Evolutionary conservation across 176 grass and related monocot species (phyloP).

Genomic region (Ananas comosus): DNA sequence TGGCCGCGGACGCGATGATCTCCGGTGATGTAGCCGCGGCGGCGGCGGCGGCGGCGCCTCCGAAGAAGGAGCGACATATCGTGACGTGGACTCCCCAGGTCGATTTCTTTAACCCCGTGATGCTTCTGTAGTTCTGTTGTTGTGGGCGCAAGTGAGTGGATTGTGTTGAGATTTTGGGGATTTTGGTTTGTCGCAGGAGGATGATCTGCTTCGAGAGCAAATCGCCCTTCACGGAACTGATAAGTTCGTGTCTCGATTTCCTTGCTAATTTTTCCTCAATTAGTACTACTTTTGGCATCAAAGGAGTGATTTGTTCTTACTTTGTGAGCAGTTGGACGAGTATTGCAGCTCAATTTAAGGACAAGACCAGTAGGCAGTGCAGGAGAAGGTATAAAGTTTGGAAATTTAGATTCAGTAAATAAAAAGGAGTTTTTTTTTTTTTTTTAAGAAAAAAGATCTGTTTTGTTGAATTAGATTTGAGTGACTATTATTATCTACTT

Average conservation of each 20-base stretch:
- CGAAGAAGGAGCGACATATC: conserved; percentile 85
- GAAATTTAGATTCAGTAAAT: neutral
- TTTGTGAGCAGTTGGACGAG: conserved; percentile 55
- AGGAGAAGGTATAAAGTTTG: conserved; percentile 55
- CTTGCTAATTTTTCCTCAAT: neutral
- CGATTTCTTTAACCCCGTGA: neutral
- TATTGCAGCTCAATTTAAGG: conserved; percentile 79
- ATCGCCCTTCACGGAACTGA: conserved; percentile 70
- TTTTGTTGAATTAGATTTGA: conserved; percentile 8
- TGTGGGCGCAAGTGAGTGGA: neutral
- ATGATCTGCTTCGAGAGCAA: conserved; percentile 74
- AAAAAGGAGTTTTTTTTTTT: neutral
- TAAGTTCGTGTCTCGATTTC: conserved; percentile 36
- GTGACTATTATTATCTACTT: neutral
- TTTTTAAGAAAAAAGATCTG: neutral
- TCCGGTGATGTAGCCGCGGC: conserved; percentile 9
- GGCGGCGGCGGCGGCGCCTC: neutral
- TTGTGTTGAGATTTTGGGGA: conserved; percentile 13
- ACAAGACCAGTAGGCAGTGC: conserved; percentile 90
- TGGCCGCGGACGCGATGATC: conserved; percentile 10
- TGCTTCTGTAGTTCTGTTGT: neutral
- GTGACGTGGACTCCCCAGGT: conserved; percentile 82
- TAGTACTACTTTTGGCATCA: neutral
- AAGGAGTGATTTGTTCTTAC: neutral
- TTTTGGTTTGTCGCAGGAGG: conserved; percentile 51